Conservation (phyloP, 768 basidiomycete genomes). For the Agaricus sinodeliciosus region DNA sequence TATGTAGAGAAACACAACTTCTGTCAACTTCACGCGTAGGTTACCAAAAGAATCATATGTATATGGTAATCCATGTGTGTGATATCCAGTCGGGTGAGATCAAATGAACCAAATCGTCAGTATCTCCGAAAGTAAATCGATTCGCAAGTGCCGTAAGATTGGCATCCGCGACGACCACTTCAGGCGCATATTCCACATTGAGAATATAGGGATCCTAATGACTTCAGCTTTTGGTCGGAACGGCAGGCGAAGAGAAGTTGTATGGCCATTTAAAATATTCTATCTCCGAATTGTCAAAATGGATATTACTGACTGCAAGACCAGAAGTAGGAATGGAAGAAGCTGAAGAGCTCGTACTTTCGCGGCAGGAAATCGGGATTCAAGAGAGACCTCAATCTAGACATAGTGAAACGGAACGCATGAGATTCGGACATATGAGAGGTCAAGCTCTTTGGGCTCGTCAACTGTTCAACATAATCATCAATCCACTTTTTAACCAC, state of each 20-base stretch:
- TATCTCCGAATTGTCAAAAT: slow-evolving; percentile 20
- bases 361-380: slow-evolving; percentile 59
- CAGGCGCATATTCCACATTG: slow-evolving; percentile 80
- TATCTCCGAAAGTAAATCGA: slow-evolving; percentile 52
- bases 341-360: neutral
- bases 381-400: slow-evolving; percentile 82
- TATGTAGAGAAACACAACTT: too few species aligned
- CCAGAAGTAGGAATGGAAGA: slow-evolving; percentile 3
- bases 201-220: slow-evolving; percentile 82
- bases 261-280: slow-evolving; percentile 59
- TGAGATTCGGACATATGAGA: slow-evolving; percentile 61
- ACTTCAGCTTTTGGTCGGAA: slow-evolving; percentile 93
- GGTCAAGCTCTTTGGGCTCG: slow-evolving; percentile 56
- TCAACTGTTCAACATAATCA: slow-evolving; percentile 43
- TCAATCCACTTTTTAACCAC: slow-evolving; percentile 8
- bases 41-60: too few species aligned
- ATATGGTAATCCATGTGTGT: too few species aligned
- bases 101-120: neutral
- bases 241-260: slow-evolving; percentile 87
- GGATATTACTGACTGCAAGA: slow-evolving; percentile 11
- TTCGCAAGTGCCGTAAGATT: slow-evolving; percentile 83
- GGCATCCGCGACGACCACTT: slow-evolving; percentile 91
- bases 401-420: slow-evolving; percentile 77
- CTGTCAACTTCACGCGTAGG: too few species aligned
- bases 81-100: too few species aligned